phyloP scores from a whole-genome alignment of 768 basidiomycete genomes.

The Mycena capillaripes region DNA sequence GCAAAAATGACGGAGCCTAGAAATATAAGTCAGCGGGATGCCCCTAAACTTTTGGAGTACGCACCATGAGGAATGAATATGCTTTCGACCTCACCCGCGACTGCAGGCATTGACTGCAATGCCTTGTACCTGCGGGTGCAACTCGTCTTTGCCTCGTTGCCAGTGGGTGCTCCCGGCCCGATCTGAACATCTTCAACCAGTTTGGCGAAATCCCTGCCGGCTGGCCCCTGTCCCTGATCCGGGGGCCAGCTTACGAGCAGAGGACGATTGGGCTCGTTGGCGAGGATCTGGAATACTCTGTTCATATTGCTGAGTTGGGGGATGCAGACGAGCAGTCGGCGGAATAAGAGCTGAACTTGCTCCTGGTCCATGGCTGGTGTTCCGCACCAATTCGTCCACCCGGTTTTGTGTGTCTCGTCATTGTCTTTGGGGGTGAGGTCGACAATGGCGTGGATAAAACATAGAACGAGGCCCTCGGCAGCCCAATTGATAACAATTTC shows the following conservation, averaged over 20 bases:
- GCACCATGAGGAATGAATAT: constrained; percentile 92
- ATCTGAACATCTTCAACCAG: constrained; percentile 80
- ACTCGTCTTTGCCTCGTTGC: constrained; percentile 84
- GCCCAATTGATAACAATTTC: constrained; percentile 94
- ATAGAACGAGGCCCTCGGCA: constrained; percentile 87
- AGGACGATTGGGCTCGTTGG: constrained; percentile 65
- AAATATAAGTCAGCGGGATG: constrained; percentile 49
- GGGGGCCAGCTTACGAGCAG: constrained; percentile 86
- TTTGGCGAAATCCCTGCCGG: constrained; percentile 65
- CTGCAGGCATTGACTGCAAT: constrained; percentile 71
- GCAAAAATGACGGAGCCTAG: constrained; percentile 80
- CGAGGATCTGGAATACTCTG: constrained; percentile 85
- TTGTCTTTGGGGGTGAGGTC: constrained; percentile 82
- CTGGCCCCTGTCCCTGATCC: constrained; percentile 63
- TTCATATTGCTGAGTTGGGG: constrained; percentile 65
- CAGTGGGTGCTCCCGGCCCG: constrained; percentile 60
- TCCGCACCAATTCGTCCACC: constrained; percentile 93
- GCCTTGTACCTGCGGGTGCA: constrained; percentile 90
- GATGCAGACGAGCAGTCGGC: constrained; percentile 68
- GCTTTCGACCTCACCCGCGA: constrained; percentile 81
- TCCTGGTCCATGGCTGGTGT: constrained; percentile 73
- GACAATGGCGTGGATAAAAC: constrained; percentile 88
- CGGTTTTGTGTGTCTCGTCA: constrained; percentile 78
- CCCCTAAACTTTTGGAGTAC: constrained; percentile 43
- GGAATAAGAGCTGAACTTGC: constrained; percentile 72